A percentile compares a stretch with the other conserved stretches of the same genome.
These are phyloP conservation scores for Exutisphaerella laricina DNA, from an alignment of 2,329 filamentous ascomycete species.

Conservation along the genomic window DNA sequence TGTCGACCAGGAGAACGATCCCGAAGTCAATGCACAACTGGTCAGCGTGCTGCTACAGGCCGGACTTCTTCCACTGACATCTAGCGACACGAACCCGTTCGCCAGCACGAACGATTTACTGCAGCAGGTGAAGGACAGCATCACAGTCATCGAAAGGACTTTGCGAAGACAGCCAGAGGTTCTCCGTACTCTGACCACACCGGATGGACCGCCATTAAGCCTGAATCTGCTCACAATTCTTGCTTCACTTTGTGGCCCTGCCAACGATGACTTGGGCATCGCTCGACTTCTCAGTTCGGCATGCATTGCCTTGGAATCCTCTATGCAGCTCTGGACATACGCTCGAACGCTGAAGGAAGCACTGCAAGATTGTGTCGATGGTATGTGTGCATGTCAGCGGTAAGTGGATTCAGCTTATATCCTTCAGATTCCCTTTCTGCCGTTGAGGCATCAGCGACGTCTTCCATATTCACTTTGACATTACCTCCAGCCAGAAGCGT, in stretches of 20 bases:
- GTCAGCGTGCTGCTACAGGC: conserved; percentile 78
- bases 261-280: conserved; percentile 38
- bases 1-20: conserved; percentile 55
- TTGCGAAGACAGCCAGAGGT: conserved; percentile 69
- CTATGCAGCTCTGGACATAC: conserved; percentile 33
- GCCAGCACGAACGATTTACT: conserved; percentile 51
- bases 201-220: conserved; percentile 45
- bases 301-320: conserved; percentile 34
- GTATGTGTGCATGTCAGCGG: conserved; percentile 27
- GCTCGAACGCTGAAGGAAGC: conserved; percentile 33
- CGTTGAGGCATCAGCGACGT: conserved; percentile 33
- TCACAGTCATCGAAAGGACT: conserved; percentile 70
- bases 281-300: conserved; percentile 37
- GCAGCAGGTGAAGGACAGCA: conserved; percentile 62
- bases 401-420: conserved; percentile 25
- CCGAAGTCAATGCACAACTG: conserved; percentile 75
- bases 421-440: conserved; percentile 42
- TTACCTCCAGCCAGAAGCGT: conserved; percentile 39
- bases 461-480: conserved; percentile 25
- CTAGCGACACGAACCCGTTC: conserved; percentile 62
- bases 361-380: conserved; percentile 38
- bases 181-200: conserved; percentile 41
- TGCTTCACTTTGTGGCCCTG: conserved; percentile 42
- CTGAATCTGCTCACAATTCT: conserved; percentile 52
- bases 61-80: conserved; percentile 63